These are phyloP conservation scores for Neofusicoccum ribis DNA, from an alignment of 2,329 filamentous ascomycete species.

Conservation along the genomic window DNA sequence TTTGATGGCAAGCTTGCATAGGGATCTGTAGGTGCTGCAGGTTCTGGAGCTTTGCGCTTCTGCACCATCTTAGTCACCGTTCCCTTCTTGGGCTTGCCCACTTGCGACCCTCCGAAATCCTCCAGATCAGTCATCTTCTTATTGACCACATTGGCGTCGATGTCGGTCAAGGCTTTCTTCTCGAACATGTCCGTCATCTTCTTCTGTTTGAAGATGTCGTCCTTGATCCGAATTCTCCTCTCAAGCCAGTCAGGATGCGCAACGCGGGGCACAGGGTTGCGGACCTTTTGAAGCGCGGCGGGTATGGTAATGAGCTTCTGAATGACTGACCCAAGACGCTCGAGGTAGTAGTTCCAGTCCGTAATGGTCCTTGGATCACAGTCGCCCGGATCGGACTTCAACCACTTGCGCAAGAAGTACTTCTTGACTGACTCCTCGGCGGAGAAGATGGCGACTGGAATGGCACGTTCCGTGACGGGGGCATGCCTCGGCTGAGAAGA, in stretches of 20 bases:
- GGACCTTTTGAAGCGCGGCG: constrained; percentile 89
- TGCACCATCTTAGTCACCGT: constrained; percentile 48
- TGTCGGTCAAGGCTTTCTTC: constrained; percentile 71
- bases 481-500: constrained; percentile 82
- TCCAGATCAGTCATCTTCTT: constrained; percentile 71
- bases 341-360: constrained; percentile 97
- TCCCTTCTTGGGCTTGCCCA: constrained; percentile 58
- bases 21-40: constrained; percentile 62
- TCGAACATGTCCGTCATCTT: constrained; percentile 94
- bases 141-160: constrained; percentile 62
- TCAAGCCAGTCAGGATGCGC: constrained; percentile 97
- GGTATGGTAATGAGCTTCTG: constrained; percentile 99
- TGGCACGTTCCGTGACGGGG: constrained; percentile 89
- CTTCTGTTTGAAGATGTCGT: constrained; percentile 97
- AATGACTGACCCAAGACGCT: constrained; percentile 93
- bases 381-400: constrained; percentile 87
- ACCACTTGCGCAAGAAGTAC: constrained; percentile 89
- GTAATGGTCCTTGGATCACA: constrained; percentile 88
- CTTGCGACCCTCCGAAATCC: constrained; percentile 71
- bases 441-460: constrained; percentile 96
- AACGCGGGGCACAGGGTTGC: constrained; percentile 91
- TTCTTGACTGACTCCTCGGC: constrained; percentile 86
- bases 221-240: constrained; percentile 87
- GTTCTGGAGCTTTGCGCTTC: constrained; percentile 51
- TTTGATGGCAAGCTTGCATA: constrained; percentile 77